Percentiles rank a stretch among this genome's conserved stretches.
Conservation (phyloP, 1,284 basidiomycete species). For the Tetrapyrgos nigripes region DNA sequence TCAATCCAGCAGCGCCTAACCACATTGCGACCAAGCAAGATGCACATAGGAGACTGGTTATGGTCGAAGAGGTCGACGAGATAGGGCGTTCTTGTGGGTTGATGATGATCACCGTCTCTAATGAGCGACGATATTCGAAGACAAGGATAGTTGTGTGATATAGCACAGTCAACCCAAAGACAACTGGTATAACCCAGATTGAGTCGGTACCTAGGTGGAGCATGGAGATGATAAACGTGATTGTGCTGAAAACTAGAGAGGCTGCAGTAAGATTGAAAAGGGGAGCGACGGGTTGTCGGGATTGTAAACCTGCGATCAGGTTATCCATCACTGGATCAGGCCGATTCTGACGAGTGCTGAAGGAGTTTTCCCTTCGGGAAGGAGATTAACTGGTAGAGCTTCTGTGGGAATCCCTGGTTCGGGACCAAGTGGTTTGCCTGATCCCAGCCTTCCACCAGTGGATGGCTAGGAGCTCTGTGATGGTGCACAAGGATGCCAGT, state of each 20-base stretch:
- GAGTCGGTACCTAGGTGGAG: constrained; percentile 16
- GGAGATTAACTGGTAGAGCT: no score
- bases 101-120: neutral
- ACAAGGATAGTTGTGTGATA: constrained; percentile 15
- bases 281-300: neutral
- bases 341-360: no score
- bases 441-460: no score
- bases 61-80: constrained; percentile 8
- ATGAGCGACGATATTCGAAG: constrained; percentile 14
- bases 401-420: no score
- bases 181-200: constrained; percentile 10
- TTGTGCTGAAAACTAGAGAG: constrained; percentile 12
- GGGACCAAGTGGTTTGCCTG: no score
- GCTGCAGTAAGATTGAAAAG: constrained; percentile 14
- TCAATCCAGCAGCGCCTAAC: constrained; percentile 14
- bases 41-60: constrained; percentile 9
- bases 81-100: neutral
- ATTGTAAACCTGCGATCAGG: neutral
- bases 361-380: no score
- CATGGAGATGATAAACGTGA: constrained; percentile 12
- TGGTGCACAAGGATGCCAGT: no score
- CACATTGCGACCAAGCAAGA: constrained; percentile 9
- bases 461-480: no score
- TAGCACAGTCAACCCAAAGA: constrained; percentile 9
- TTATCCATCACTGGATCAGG: no score